Evolutionary conservation across 352 stramenopile genomes (phyloP).

Genomic region (Globisporangium spinosum): DNA sequence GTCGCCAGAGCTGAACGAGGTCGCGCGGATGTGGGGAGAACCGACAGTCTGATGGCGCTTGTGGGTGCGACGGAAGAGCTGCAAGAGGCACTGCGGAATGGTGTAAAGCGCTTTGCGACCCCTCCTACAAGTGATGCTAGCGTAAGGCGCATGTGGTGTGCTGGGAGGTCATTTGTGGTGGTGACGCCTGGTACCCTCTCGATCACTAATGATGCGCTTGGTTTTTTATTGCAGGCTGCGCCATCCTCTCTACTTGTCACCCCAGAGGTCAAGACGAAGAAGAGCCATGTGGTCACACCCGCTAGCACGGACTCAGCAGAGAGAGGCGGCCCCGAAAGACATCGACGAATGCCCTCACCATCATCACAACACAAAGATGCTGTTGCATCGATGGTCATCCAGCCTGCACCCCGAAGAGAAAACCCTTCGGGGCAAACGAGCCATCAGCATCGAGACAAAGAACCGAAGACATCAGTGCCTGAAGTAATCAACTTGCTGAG

Average conservation of each 20-base stretch:
- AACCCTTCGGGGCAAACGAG: neutral
- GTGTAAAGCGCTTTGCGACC: neutral
- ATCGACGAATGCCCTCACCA: neutral
- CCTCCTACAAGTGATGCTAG: neutral
- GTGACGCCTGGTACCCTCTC: neutral
- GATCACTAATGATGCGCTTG: neutral
- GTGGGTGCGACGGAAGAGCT: neutral
- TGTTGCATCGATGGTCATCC: neutral
- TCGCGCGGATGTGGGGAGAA: neutral
- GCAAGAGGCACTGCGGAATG: neutral
- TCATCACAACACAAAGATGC: neutral
- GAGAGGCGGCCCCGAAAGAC: neutral
- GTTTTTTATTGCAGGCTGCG: neutral
- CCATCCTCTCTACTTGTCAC: neutral
- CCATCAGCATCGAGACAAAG: neutral
- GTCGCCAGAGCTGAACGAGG: neutral
- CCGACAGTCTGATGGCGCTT: neutral
- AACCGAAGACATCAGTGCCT: neutral
- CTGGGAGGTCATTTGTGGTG: neutral
- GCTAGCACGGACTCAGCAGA: neutral
- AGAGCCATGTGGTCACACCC: neutral
- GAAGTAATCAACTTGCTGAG: neutral
- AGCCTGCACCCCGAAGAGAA: neutral
- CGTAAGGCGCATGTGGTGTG: neutral
- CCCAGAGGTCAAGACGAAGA: neutral